Evolutionary conservation across 257 asterid genomes (phyloP), one percentile per base, ranked within the genome.

Genomic region (Solanum pinnatisectum): DNA sequence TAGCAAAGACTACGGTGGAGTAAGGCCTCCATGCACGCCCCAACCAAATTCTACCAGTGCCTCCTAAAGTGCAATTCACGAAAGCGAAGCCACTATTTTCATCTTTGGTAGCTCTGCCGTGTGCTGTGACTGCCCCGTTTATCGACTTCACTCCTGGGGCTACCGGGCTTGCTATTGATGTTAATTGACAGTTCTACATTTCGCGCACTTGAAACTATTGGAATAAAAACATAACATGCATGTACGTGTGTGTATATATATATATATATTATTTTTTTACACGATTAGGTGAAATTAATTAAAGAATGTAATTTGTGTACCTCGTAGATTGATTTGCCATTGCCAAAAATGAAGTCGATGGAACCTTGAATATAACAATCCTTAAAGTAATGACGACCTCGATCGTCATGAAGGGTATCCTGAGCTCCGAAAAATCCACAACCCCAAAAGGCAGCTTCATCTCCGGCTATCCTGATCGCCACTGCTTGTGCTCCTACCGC

Each of bases 341-440:
- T 97, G n/a, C 99, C 99, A 87, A 97, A 97, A 86, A 97, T 94
- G 84, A 97, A 97, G 88, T 97, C 99, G 2, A 97, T 96, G 14
- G 99, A 97, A 16, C 99, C 99, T 83, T 97, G 99, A 36, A 97
- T 93, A 18, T 94, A 95, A 86, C 98, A 97, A 49, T 97, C 99
- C 87, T 91, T 95, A 91, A 94, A 97, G 89, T 97, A 96, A 90
- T 97, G 99, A 83, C 98, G 97, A 63, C 99, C 98, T 46, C 98
- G 89, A 18, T 97, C 99, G 37, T 97, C 99, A 68, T 97, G 99
- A 6, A 96, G 88, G 2, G 99, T 97, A 86, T 96, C 99, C 65
- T 97, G 99, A 6, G 99, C 98, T 87, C 99, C 99, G 14, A 97
- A 96, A 92, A 97, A 97, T 32, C 99, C 99, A 35, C 99, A 97